A percentile compares a stretch with the other conserved stretches of the same genome.
These are phyloP conservation scores for Pachyrhizus erosus DNA, from an alignment of 306 rosid species.

Conservation along the genomic window DNA sequence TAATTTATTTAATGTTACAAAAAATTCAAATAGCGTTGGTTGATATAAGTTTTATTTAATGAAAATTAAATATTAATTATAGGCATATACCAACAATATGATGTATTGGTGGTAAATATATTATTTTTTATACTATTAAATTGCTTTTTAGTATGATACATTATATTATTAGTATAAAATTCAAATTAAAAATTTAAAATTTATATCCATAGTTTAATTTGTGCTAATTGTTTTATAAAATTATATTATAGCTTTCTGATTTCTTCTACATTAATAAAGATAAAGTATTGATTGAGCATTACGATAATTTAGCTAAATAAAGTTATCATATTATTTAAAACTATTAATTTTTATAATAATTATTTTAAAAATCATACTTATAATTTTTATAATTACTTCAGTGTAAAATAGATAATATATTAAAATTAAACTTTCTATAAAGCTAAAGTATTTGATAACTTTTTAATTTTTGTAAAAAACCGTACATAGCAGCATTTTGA, in stretches of 20 bases:
- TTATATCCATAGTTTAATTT: background rate
- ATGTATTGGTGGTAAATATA: too few species aligned
- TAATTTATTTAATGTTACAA: too few species aligned
- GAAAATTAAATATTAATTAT: too few species aligned
- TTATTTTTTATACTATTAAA: too few species aligned
- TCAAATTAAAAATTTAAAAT: too few species aligned
- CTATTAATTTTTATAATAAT: background rate
- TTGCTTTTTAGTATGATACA: background rate
- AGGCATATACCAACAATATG: too few species aligned
- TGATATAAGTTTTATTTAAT: too few species aligned
- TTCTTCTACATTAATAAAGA: background rate
- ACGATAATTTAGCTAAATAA: background rate
- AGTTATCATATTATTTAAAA: background rate
- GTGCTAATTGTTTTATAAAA: background rate
- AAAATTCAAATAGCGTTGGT: too few species aligned
- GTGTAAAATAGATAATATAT: background rate
- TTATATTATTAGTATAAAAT: too few species aligned
- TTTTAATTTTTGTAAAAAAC: background rate
- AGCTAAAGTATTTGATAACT: background rate
- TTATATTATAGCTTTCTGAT: background rate
- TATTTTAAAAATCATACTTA: background rate
- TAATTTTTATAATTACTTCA: background rate
- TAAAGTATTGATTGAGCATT: background rate
- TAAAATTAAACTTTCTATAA: background rate
- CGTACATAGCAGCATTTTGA: background rate